Evolutionary conservation across 306 rosid species (phyloP), one percentile per base, ranked within the genome.

Genomic region (Vigna hirtella): DNA sequence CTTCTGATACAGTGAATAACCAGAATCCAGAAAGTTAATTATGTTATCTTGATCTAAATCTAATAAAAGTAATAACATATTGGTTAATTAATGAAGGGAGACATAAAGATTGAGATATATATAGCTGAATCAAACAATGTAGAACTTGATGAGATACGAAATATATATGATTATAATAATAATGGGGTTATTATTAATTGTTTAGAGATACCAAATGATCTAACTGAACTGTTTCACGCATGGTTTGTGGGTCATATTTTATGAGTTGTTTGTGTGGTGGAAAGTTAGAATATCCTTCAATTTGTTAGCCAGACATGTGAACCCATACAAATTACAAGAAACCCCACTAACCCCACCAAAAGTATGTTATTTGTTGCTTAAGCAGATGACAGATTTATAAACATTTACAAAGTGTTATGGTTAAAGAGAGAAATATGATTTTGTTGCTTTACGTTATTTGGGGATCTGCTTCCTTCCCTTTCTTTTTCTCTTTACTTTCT

Each of bases 181-280:
- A 50, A 66, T 56, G 51, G 28, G 17, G 40, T 59, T 65, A 73
- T 83, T 40, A 78, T 71, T 20, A 76, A 58, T 70, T 56, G 78
- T 63, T 58, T 2, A 53, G 77, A 50, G 85, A 81, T 80, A 83
- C 70, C 85, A 88, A 94, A 74, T 76, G 72, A 87, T 91, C 88
- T 85, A 87, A 85, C 87, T 83, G 91, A 89, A 88, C 85, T 88
- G 92, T 87, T 88, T 84, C 85, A 83, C 85, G 90, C 93, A 88
- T 87, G 95, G 92, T 86, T 84, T 87, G 98, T 94, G 95, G 95
- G 91, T 82, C 93, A 88, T 89, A 88, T 88, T 85, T 78, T 89
- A 88, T 89, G 87, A 90, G 90, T 88, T 90, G 92, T 86, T 79
- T 79, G 78, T 91, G 93, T 79, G 90, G 91, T 85, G 93, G 93